phyloP scores from a whole-genome alignment of 2,329 filamentous ascomycete species.

The Chaetomium sp. region DNA sequence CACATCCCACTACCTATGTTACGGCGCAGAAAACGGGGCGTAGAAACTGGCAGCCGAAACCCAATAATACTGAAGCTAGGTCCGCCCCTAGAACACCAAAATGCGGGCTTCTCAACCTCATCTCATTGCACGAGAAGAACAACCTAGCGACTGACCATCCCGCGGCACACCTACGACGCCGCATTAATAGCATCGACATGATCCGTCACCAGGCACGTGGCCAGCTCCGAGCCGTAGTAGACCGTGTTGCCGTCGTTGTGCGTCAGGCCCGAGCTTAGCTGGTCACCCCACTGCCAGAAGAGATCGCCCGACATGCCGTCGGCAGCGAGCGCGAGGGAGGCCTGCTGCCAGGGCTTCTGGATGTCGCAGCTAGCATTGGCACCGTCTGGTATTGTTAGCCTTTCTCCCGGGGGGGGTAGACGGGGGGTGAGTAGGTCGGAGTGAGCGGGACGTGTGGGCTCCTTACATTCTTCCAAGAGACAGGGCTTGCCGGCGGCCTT shows the following conservation, averaged over 20 bases:
- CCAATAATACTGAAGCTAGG: neutral
- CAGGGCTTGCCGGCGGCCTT: slow-evolving; percentile 45
- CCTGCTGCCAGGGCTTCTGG: slow-evolving; percentile 39
- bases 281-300: slow-evolving; percentile 49
- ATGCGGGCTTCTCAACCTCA: neutral
- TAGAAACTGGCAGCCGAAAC: neutral
- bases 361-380: slow-evolving; percentile 33
- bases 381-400: slow-evolving; percentile 32
- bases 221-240: slow-evolving; percentile 46
- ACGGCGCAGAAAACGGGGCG: neutral
- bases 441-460: neutral
- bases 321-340: slow-evolving; percentile 36
- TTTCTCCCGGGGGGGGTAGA: neutral
- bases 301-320: slow-evolving; percentile 43
- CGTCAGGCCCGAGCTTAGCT: slow-evolving; percentile 46
- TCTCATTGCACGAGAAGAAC: neutral
- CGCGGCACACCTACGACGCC: neutral
- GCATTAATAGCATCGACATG: slow-evolving; percentile 40
- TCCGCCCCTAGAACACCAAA: neutral
- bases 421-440: neutral
- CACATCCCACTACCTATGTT: too few relatives aligned
- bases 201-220: slow-evolving; percentile 49
- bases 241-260: slow-evolving; percentile 51
- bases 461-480: slow-evolving; percentile 46
- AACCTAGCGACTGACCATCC: neutral